Evolutionary conservation across 768 basidiomycete genomes (phyloP).

Genomic region (Agaricus subrufescens): DNA sequence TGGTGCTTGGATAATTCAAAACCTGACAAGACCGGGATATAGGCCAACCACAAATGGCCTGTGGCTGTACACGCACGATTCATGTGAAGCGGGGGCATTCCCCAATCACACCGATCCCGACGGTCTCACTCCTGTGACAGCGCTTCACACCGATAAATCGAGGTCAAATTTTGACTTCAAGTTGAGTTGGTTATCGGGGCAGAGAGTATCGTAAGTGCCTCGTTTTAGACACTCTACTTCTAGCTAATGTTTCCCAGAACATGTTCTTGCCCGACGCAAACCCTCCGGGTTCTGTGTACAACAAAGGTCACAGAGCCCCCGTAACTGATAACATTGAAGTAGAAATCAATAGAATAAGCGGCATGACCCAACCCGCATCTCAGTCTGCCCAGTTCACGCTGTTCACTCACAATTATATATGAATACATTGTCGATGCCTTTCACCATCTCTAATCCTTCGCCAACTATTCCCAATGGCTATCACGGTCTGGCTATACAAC

Average conservation of each 20-base stretch:
- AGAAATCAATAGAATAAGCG: slow-evolving; percentile 50
- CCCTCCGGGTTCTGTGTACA: slow-evolving; percentile 64
- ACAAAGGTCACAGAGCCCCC: slow-evolving; percentile 64
- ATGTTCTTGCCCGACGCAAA: slow-evolving; percentile 74
- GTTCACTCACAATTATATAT: slow-evolving; percentile 41
- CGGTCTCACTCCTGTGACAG: slow-evolving; percentile 53
- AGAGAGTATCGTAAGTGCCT: slow-evolving; percentile 58
- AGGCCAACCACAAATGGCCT: slow-evolving; percentile 74
- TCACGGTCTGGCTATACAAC: slow-evolving; percentile 54
- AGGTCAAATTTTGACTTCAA: slow-evolving; percentile 48
- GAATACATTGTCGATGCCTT: slow-evolving; percentile 27
- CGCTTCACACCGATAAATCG: slow-evolving; percentile 46
- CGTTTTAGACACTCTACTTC: neutral
- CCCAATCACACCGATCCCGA: slow-evolving; percentile 61
- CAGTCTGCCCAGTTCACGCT: slow-evolving; percentile 73
- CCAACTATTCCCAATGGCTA: slow-evolving; percentile 35
- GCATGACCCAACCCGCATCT: slow-evolving; percentile 54
- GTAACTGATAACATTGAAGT: slow-evolving; percentile 85
- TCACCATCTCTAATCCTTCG: slow-evolving; percentile 26
- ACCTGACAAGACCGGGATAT: slow-evolving; percentile 80
- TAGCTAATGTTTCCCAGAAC: slow-evolving; percentile 32
- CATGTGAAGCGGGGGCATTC: slow-evolving; percentile 76
- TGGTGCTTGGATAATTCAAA: slow-evolving; percentile 87
- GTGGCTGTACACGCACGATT: slow-evolving; percentile 76
- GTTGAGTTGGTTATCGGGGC: slow-evolving; percentile 75